Evolutionary conservation across 306 rosid species (phyloP), one percentile per base, ranked within the genome.

Genomic region (Ammopiptanthus mongolicus): DNA sequence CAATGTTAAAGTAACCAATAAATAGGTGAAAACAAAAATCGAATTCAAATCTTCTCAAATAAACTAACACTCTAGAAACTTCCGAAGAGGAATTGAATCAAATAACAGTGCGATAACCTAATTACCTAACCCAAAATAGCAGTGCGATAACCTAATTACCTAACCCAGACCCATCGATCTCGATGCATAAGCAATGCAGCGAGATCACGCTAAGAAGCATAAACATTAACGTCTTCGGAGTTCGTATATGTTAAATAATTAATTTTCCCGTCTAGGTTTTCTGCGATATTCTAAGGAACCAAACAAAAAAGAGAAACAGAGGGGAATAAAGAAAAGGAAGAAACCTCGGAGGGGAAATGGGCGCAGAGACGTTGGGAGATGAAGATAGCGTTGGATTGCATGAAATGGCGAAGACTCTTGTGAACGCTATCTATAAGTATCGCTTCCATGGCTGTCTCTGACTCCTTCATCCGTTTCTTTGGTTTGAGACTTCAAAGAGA

Each of bases 311-410:
- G 0, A 64, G 61, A 39, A 1, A 48, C 2, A 17, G 34, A 34
- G 4, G n/a, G 15, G 47, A 18, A 15, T 0, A 3, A 28, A 39
- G 29, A 11, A 41, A 6, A 19, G 11, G 39, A 34, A 41, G n/a
- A 1, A 3, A 80, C 84, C 81, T 81, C 85, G 1, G 81, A 53
- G 50, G 98, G 93, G 74, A 85, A 96, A 80, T 96, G 88, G 15
- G 98, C 91, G 60, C 97, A 96, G 77, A 96, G 96, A 29, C 98
- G 93, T 33, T 92, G 92, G 87, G 96, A 92, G 59, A 92, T 66
- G 89, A 92, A 96, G 84, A 89, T 90, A 81, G 99, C 98, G 81
- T 96, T 92, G 46, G 81, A 75, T 80, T 85, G 64, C 91, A 92
- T 82, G 80, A 96, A 88, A 79, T 92, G 91, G 55, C 87, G 91